Conservation (phyloP, 495 filamentous ascomycete genomes). For the Penicillium tannophilum region DNA sequence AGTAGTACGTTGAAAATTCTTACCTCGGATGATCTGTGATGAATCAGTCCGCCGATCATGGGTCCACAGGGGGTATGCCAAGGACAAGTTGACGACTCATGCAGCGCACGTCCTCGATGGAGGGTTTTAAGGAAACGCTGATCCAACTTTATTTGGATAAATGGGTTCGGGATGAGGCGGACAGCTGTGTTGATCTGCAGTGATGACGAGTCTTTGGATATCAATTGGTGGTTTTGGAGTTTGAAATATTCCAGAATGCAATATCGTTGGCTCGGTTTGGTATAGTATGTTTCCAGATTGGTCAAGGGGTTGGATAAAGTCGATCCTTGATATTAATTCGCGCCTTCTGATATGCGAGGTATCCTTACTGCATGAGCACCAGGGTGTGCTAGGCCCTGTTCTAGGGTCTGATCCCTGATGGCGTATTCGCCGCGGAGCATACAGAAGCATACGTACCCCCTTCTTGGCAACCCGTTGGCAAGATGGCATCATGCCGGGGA, state of each 20-base stretch:
- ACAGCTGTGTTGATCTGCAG: conserved; percentile 7
- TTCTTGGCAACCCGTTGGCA: conserved; percentile 12
- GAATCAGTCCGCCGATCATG: background rate
- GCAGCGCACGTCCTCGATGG: background rate
- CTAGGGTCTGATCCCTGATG: background rate
- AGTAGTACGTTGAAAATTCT: background rate
- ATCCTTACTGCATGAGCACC: background rate
- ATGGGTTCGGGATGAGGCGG: conserved; percentile 2
- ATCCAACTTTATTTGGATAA: background rate
- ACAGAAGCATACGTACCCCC: conserved; percentile 12
- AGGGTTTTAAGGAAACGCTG: background rate
- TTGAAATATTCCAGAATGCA: background rate
- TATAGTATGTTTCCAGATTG: background rate
- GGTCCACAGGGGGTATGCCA: background rate
- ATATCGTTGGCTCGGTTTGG: background rate
- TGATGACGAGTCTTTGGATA: conserved; percentile 17
- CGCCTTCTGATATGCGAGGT: background rate
- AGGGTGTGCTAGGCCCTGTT: background rate
- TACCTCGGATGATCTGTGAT: background rate
- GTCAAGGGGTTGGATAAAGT: background rate
- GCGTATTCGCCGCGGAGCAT: background rate
- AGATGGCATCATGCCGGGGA: background rate
- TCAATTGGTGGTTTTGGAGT: background rate
- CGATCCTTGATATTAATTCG: background rate
- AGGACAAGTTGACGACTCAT: background rate